Evolutionary conservation across 2,329 filamentous ascomycete species (phyloP).

Genomic region (Ascosphaera apis): DNA sequence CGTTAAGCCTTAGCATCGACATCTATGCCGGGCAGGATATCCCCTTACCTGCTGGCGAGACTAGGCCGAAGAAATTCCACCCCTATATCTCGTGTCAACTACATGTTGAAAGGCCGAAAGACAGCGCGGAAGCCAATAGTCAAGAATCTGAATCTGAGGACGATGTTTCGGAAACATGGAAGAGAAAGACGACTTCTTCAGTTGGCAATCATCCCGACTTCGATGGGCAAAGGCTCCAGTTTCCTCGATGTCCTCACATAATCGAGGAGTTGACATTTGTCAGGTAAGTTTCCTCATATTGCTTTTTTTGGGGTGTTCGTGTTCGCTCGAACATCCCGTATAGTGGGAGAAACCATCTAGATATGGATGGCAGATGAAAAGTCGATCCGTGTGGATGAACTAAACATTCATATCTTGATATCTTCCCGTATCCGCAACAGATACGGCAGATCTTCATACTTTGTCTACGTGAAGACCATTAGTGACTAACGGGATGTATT

Average conservation of each 20-base stretch:
- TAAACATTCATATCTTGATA: too few species aligned
- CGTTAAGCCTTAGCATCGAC: constrained; percentile 45
- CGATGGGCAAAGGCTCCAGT: constrained; percentile 34
- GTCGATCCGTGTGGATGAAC: too few species aligned
- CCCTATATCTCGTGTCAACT: constrained; percentile 61
- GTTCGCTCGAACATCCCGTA: too few species aligned
- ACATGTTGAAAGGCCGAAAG: constrained; percentile 47
- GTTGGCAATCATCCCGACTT: constrained; percentile 43
- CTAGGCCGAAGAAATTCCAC: constrained; percentile 35
- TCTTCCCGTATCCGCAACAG: too few species aligned
- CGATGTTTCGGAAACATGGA: constrained; percentile 28
- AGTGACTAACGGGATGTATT: too few species aligned
- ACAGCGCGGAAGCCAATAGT: constrained; percentile 22
- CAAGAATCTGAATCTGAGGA: constrained; percentile 30
- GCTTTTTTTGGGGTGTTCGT: too few species aligned
- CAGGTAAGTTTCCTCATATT: constrained; percentile 44
- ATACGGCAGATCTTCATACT: too few species aligned
- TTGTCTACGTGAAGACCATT: too few species aligned
- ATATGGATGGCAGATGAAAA: too few species aligned
- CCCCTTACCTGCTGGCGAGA: constrained; percentile 36
- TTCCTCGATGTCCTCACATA: constrained; percentile 31
- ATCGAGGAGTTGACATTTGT: constrained; percentile 51
- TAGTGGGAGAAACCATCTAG: too few species aligned
- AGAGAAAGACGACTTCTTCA: constrained; percentile 32
- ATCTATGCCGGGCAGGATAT: constrained; percentile 58